Percentiles rank a stretch among this genome's conserved stretches.
Conservation (phyloP, 257 asterid genomes). For the Phtheirospermum japonicum region DNA sequence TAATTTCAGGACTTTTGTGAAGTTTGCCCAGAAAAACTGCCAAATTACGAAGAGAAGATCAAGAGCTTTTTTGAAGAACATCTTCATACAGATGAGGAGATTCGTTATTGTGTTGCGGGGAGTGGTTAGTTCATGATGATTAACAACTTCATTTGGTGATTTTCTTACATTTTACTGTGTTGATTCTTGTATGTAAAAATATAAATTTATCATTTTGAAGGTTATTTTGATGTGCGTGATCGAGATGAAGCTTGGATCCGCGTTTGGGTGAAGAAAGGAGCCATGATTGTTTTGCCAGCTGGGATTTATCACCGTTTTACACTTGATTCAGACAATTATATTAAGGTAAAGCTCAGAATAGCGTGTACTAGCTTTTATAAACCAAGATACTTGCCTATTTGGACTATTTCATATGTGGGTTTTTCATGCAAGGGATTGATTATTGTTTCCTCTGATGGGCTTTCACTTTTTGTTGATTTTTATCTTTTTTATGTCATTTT, state of each 20-base stretch:
- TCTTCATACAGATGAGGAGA: slow-evolving; percentile 96
- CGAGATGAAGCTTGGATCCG: slow-evolving; percentile 79
- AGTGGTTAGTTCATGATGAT: slow-evolving; percentile 54
- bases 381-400: too few relatives aligned
- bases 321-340: slow-evolving; percentile 71
- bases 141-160: slow-evolving; percentile 11
- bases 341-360: too few relatives aligned
- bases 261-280: slow-evolving; percentile 87
- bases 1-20: slow-evolving; percentile 64
- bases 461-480: too few relatives aligned
- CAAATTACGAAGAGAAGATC: slow-evolving; percentile 83
- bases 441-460: too few relatives aligned
- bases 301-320: slow-evolving; percentile 95
- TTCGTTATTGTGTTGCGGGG: slow-evolving; percentile 91
- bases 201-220: slow-evolving; percentile 26
- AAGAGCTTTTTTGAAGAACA: slow-evolving; percentile 83
- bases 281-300: slow-evolving; percentile 87
- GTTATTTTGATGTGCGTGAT: slow-evolving; percentile 86
- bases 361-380: too few relatives aligned
- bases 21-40: slow-evolving; percentile 84
- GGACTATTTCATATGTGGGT: too few relatives aligned
- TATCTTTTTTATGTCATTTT: background rate
- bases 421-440: too few relatives aligned
- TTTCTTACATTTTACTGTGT: background rate
- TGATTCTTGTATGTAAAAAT: too few relatives aligned